Evolutionary conservation across 2,329 filamentous ascomycete species (phyloP), one percentile per base, ranked within the genome.

Genomic region (Didymella segeticola): DNA sequence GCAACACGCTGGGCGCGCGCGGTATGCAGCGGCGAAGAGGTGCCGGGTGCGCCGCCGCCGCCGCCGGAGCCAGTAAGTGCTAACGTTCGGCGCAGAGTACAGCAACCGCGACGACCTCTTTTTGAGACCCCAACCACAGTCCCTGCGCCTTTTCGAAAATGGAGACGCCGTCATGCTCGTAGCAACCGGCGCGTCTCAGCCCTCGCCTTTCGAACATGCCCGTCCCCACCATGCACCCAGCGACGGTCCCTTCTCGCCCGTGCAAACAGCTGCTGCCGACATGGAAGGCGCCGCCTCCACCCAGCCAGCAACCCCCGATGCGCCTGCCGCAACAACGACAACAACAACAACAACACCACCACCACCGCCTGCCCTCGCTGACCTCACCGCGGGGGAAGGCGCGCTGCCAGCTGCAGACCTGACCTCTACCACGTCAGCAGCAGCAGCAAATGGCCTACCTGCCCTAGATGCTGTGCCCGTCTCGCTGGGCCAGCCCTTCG

Each of bases 81-180:
- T 49, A 48, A 49, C 36, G 51, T 54, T 45, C 45, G 22, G 51
- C 45, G 51, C 51, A 54, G 51, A 54, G 39, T 39, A 29, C 45
- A 41, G 20, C 45, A 6, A 34, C 23, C 25, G 23, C 23, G 15
- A 14, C 47, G 38, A 43, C 47, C 19, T 19, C 43, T 25, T 37
- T 38, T 23, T 41, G 45, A 38, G 37, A 25, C 29, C 20, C 30
- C 27, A 38, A 52, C 41, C 23, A 12, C 50, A 27, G 17, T 42
- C 12, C 20, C 50, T 26, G 38, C 48, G 37, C 36, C 4, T 33
- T 29, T n/a, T 55, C 52, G 57, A 68, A 62, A 25, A 72, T 70
- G 68, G 63, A 65, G 57, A 45, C 66, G 60, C 57, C 68, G 67
- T 59, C 61, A 73, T 71, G 69, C 60, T 66, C 57, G 63, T 67